Base-by-base conservation (phyloP, 2,329 filamentous ascomycete species). In the Trichoderma lentiforme region DNA sequence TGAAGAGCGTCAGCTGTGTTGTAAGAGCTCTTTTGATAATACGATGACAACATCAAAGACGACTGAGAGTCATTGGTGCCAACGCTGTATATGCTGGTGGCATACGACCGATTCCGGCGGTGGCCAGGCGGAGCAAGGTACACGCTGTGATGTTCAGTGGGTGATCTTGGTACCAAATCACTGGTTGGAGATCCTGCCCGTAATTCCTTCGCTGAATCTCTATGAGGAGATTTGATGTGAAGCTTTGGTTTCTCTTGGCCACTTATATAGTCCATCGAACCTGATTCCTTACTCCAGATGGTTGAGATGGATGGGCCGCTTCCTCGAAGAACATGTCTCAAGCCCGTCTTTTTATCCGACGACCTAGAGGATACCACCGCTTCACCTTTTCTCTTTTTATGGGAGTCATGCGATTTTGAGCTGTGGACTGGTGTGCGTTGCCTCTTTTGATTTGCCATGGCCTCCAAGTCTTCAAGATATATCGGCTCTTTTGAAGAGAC, bases 71-170 rank as follows among this genome's bases (percentile, higher is more conserved):
- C 86, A 73, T 86, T 87, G 0, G 88, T 87, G 24, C 83, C 84
- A 3, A 91, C 79, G 4, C 88, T 91, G 76, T 91, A 91, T 18
- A 91, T 86, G 74, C 89, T 91, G 2, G 85, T 84, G 0, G 83
- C 82, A 71, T 85, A 80, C 15, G 79, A 78, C 30, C 74, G 70
- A 12, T 73, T 74, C 34, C 76, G 78, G 15, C 75, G 76, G 62
- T 78, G 78, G 21, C 69, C 68, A 9, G 67, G 74, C 0, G 78
- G 76, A 3, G 73, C 75, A 5, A 77, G 76, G 9, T 77, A 74
- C n/a, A 78, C 76, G 26, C 78, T 77, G 9, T 63, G 60, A 5
- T 71, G 68, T 18, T 71, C 68, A 6, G 58, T 81, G 0, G 86
- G 85, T 0, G 88, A 87, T 21, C 82, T 81, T 0, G 84, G 83